phyloP scores from a whole-genome alignment of 768 basidiomycete genomes.

The Tulasnella sp. region DNA sequence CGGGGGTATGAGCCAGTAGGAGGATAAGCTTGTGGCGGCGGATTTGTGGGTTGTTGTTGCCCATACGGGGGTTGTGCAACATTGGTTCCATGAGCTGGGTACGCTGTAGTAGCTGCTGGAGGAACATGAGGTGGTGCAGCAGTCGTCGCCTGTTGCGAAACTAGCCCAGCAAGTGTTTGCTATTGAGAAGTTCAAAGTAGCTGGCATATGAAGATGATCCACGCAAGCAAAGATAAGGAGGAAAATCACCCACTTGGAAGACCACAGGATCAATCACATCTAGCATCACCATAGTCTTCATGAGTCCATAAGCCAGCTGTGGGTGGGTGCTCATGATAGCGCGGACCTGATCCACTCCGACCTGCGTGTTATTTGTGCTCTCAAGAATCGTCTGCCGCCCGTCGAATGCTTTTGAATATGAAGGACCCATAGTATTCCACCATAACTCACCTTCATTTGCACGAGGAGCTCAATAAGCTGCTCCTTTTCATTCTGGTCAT shows the following conservation, averaged over 20 bases:
- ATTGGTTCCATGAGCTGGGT: neutral
- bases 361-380: slow-evolving; percentile 6
- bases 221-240: neutral
- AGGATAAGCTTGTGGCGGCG: slow-evolving; percentile 14
- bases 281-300: slow-evolving; percentile 37
- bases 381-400: slow-evolving; percentile 22
- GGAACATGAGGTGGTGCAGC: slow-evolving; percentile 7
- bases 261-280: slow-evolving; percentile 35
- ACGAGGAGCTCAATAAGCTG: slow-evolving; percentile 35
- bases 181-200: neutral
- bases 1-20: slow-evolving; percentile 15
- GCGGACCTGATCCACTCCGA: slow-evolving; percentile 28
- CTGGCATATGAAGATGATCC: neutral
- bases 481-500: too few relatives aligned
- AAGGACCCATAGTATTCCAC: neutral
- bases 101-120: neutral
- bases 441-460: slow-evolving; percentile 32
- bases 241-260: slow-evolving; percentile 25
- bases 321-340: slow-evolving; percentile 30
- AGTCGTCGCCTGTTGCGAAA: slow-evolving; percentile 17
- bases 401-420: slow-evolving; percentile 21
- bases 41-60: slow-evolving; percentile 7
- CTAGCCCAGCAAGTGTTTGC: slow-evolving; percentile 14
- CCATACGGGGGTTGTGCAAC: neutral
- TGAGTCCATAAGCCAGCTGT: slow-evolving; percentile 36